Conservation (phyloP, 768 basidiomycete species). For the Sarcodon sp. region DNA sequence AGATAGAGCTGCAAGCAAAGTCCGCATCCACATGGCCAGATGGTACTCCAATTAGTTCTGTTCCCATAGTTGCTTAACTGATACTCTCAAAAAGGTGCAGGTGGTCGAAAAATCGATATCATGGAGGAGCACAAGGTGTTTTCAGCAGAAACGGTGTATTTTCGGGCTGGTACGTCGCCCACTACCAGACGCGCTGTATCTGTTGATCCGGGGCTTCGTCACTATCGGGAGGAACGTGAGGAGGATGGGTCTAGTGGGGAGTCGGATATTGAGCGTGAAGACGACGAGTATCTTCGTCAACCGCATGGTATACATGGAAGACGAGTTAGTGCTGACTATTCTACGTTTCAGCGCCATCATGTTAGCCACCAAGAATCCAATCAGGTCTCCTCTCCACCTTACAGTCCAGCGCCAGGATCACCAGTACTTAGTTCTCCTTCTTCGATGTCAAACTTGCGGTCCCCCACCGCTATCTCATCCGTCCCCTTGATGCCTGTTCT, state of each 20-base stretch:
- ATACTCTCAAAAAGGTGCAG: slow-evolving; percentile 29
- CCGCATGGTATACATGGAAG: slow-evolving; percentile 10
- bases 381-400: slow-evolving; percentile 11
- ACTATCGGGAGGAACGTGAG: slow-evolving; percentile 26
- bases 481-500: neutral
- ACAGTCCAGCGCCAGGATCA: slow-evolving; percentile 6
- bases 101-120: slow-evolving; percentile 61
- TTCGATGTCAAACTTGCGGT: slow-evolving; percentile 1
- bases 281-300: neutral
- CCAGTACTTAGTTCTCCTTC: slow-evolving; percentile 12
- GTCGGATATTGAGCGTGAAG: slow-evolving; percentile 16
- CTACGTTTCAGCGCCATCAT: slow-evolving; percentile 16
- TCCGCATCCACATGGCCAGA: slow-evolving; percentile 73
- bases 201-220: slow-evolving; percentile 31
- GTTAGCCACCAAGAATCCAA: slow-evolving; percentile 14
- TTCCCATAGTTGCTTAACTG: slow-evolving; percentile 1
- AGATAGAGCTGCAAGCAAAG: slow-evolving; percentile 64
- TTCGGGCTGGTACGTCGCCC: slow-evolving; percentile 39
- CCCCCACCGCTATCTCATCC: slow-evolving; percentile 5
- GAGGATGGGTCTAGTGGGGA: slow-evolving; percentile 15
- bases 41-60: slow-evolving; percentile 33
- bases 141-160: slow-evolving; percentile 59
- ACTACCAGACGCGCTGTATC: slow-evolving; percentile 30
- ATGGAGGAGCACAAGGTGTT: slow-evolving; percentile 70
- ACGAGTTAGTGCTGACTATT: slow-evolving; percentile 19